A percentile compares a stretch with the other conserved stretches of the same genome.
phyloP scores from a whole-genome alignment of 2,329 filamentous ascomycete genomes.

The Aspergillus sp. region DNA sequence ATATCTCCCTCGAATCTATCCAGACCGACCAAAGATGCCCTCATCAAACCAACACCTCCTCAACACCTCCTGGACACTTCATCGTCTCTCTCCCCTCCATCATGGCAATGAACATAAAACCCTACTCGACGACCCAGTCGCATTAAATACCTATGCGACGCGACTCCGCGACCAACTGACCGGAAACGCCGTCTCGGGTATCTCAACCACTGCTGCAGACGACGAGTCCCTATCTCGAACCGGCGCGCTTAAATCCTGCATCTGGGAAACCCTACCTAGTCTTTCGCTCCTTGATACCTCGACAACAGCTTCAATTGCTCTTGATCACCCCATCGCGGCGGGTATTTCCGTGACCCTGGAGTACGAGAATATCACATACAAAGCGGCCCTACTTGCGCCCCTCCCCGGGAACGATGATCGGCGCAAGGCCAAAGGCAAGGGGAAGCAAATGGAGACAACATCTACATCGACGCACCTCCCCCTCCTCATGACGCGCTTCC shows the following conservation, averaged over 20 bases:
- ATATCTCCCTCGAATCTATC: background rate
- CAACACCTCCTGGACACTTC: slow-evolving; percentile 54
- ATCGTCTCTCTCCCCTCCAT: slow-evolving; percentile 56
- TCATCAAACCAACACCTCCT: slow-evolving; percentile 44
- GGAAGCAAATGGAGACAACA: background rate
- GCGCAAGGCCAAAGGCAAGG: background rate
- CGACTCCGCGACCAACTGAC: slow-evolving; percentile 51
- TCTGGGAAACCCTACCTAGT: slow-evolving; percentile 37
- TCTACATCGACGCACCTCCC: slow-evolving; percentile 48
- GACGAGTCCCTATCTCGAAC: slow-evolving; percentile 45
- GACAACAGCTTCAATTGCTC: no score
- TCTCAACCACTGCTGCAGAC: slow-evolving; percentile 35
- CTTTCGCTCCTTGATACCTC: background rate
- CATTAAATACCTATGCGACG: slow-evolving; percentile 47
- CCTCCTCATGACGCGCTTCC: slow-evolving; percentile 52
- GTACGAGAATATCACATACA: slow-evolving; percentile 52
- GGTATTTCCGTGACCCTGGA: slow-evolving; percentile 51
- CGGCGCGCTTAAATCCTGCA: slow-evolving; percentile 49
- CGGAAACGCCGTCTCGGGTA: slow-evolving; percentile 48
- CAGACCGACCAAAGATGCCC: slow-evolving; percentile 22
- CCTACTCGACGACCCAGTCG: slow-evolving; percentile 33
- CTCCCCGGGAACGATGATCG: background rate
- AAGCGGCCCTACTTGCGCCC: slow-evolving; percentile 49
- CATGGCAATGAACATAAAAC: slow-evolving; percentile 41
- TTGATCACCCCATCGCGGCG: background rate